Evolutionary conservation across 495 filamentous ascomycete genomes (phyloP).

Genomic region (Penicillium argentinense): DNA sequence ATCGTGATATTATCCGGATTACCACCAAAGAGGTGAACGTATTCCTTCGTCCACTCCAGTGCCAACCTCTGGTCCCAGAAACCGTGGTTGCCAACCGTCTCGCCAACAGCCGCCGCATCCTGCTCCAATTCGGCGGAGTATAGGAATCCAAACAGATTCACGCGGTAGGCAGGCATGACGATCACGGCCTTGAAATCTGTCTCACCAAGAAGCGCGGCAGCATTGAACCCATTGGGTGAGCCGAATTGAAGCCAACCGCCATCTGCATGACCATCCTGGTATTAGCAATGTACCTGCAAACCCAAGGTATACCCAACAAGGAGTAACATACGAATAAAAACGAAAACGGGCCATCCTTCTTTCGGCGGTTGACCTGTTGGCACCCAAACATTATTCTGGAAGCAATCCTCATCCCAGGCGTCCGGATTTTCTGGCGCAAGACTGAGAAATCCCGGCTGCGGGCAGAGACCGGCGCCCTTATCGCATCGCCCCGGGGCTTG

Average conservation of each 20-base stretch:
- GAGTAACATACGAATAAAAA: conserved; percentile 41
- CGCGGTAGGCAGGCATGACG: conserved; percentile 67
- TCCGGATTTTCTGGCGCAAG: conserved; percentile 17
- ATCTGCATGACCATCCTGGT: conserved; percentile 31
- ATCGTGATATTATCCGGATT: conserved; percentile 63
- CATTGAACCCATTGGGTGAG: conserved; percentile 44
- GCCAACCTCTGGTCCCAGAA: conserved; percentile 66
- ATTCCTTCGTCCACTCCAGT: conserved; percentile 64
- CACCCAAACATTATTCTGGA: conserved; percentile 45
- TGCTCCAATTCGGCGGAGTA: conserved; percentile 52
- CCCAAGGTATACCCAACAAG: too few relatives aligned
- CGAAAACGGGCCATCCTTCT: conserved; percentile 45
- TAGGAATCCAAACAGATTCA: conserved; percentile 68
- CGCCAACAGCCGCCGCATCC: conserved; percentile 46
- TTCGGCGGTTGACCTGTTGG: conserved; percentile 34
- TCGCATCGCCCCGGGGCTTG: conserved; percentile 29
- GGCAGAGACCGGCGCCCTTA: conserved; percentile 33
- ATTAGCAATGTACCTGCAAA: neutral
- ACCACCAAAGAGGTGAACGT: conserved; percentile 61
- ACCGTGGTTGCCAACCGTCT: conserved; percentile 59
- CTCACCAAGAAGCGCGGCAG: conserved; percentile 51
- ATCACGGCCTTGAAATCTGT: conserved; percentile 53
- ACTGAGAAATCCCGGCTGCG: conserved; percentile 34
- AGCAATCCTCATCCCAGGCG: conserved; percentile 42
- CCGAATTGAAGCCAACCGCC: conserved; percentile 62